A percentile compares a stretch with the other conserved stretches of the same genome.
Conservation (phyloP, 495 filamentous ascomycete species). For the Zalerion maritima region DNA sequence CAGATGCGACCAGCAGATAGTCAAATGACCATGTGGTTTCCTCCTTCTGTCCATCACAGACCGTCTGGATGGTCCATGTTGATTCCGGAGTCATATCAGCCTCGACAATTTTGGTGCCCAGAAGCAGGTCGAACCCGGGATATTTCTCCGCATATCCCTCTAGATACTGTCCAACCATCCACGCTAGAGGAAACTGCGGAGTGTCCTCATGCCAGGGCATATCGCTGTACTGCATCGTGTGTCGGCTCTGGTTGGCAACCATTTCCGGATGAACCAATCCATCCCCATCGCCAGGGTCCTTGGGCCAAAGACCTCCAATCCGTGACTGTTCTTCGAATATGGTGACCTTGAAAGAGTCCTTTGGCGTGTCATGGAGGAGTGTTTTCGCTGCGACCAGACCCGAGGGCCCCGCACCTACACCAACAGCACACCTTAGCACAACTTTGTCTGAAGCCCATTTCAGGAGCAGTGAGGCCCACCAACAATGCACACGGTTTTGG, state of each 20-base stretch:
- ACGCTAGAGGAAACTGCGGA: conserved; percentile 57
- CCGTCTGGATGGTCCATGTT: conserved; percentile 42
- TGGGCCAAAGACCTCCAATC: conserved; percentile 68
- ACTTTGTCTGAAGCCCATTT: background rate
- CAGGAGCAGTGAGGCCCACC: conserved; percentile 24
- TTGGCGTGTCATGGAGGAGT: conserved; percentile 43
- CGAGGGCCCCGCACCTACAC: conserved; percentile 63
- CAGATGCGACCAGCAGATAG: conserved; percentile 57
- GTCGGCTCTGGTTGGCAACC: conserved; percentile 65
- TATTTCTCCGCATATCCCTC: conserved; percentile 45
- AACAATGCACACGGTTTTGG: conserved; percentile 54
- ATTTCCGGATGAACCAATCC: conserved; percentile 50
- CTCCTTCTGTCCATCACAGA: conserved; percentile 12
- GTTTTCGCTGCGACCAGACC: conserved; percentile 75
- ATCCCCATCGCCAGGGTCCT: conserved; percentile 20
- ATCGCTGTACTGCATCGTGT: conserved; percentile 70
- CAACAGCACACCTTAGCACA: conserved; percentile 2
- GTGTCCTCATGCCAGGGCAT: conserved; percentile 44
- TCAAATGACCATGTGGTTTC: conserved; percentile 42
- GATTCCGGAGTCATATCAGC: conserved; percentile 16
- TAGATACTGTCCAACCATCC: conserved; percentile 63
- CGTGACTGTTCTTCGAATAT: conserved; percentile 51
- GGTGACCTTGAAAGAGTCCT: conserved; percentile 47
- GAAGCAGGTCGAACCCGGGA: conserved; percentile 31
- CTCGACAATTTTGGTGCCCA: conserved; percentile 38